Base-by-base conservation (phyloP, 306 rosid species). In the Prinsepia uniflora region DNA sequence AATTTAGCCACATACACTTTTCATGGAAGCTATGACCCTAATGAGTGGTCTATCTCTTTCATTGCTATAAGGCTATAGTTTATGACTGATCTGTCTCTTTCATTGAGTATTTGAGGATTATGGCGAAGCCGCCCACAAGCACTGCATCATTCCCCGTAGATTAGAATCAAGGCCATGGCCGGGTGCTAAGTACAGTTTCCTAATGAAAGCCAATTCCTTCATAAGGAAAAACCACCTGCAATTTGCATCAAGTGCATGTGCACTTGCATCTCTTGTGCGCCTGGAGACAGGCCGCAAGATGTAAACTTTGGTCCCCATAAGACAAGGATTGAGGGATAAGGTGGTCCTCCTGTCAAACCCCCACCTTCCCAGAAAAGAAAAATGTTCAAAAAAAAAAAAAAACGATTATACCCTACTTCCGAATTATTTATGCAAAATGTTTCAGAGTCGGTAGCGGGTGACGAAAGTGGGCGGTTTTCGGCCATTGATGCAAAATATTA, bases 301-400 rank as follows among this genome's bases (percentile, higher is more conserved):
- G 46, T 49, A 61, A 57, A 54, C 4, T 30, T 57, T 73, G 70
- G 74, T 67, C 78, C 78, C 71, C 66, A 6, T 72, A 43, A 65
- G 43, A 47, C 36, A 39, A n/a, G 30, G 58, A 47, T 44, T 43
- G 63, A 40, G 73, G 41, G 82, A 53, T 53, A 73, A 73, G 82
- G 71, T 68, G 82, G 75, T 73, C 78, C 71, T 65, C 52, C 48
- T 20, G 60, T 15, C 11, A 36, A 58, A 66, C 77, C 69, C 69
- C 52, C 43, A 52, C 78, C 58, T 65, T 42, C 34, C 12, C 74
- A 47, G 9, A 53, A 20, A 47, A 12, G 11, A 15, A 50, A 49
- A 5, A 50, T n/a, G n/a, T n/a, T n/a, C n/a, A 17, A 50, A 45
- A 0, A 46, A 10, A 0, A 45, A 30, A 1, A 1, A 30, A 1